Evolutionary conservation across 306 rosid species (phyloP).

Genomic region (Sicyos edulis): DNA sequence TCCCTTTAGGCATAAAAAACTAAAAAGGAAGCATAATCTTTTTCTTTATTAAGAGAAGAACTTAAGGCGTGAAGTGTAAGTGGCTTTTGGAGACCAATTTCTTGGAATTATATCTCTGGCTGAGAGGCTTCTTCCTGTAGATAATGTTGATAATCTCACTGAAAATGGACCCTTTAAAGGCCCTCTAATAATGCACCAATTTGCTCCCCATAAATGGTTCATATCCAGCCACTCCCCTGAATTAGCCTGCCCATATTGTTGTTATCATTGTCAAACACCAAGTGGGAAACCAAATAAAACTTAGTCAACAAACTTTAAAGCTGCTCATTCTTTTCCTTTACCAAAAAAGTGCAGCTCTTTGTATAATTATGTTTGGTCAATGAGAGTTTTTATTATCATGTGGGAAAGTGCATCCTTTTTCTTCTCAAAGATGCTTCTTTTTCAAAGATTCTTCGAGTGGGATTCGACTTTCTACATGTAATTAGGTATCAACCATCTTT

Average conservation of each 20-base stretch:
- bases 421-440: conserved; percentile 14
- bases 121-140: conserved; percentile 47
- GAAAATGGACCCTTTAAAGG: conserved; percentile 85
- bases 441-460: conserved; percentile 18
- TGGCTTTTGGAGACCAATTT: conserved; percentile 75
- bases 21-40: not conserved
- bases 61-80: conserved; percentile 63
- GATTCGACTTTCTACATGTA: conserved; percentile 8
- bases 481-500: not conserved
- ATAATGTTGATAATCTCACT: conserved; percentile 60
- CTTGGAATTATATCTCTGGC: conserved; percentile 71
- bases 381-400: conserved; percentile 26
- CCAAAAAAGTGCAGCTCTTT: not conserved
- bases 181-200: conserved; percentile 58
- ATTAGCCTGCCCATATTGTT: conserved; percentile 45
- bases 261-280: not conserved
- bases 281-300: not conserved
- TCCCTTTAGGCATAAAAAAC: not conserved
- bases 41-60: conserved; percentile 32
- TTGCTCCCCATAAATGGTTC: conserved; percentile 92
- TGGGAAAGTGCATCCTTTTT: conserved; percentile 22
- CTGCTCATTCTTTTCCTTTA: not conserved
- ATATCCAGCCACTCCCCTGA: conserved; percentile 68
- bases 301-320: conserved; percentile 7
- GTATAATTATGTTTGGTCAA: not conserved